Evolutionary conservation across 805 yeast genomes (phyloP).

Genomic region (Starmerella etchellsii): DNA sequence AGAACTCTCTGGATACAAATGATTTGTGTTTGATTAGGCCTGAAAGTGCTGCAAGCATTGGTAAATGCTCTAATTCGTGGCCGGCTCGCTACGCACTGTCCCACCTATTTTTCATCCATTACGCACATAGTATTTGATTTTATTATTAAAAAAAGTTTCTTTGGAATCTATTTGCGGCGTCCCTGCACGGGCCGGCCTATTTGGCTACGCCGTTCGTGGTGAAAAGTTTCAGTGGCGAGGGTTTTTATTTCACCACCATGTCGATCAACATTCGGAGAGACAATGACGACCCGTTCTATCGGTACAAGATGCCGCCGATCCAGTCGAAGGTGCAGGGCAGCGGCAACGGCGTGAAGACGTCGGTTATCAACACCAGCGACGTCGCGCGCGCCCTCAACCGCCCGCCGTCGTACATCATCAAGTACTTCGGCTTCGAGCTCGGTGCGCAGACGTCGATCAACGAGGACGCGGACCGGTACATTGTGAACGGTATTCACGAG

Average conservation of each 20-base stretch:
- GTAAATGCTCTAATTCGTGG: too few relatives aligned
- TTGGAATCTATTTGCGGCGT: too few relatives aligned
- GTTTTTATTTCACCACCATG: conserved; percentile 8
- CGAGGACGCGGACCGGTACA: conserved; percentile 69
- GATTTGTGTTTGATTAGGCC: too few relatives aligned
- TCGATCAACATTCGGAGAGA: conserved; percentile 86
- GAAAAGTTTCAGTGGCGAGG: too few relatives aligned
- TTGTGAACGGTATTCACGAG: conserved; percentile 92
- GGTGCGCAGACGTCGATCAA: conserved; percentile 89
- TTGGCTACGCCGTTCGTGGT: too few relatives aligned
- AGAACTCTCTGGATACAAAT: too few relatives aligned
- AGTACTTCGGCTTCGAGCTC: conserved; percentile 89
- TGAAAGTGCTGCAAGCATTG: too few relatives aligned
- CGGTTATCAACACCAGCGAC: conserved; percentile 76
- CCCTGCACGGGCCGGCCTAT: too few relatives aligned
- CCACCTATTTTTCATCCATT: too few relatives aligned
- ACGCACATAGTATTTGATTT: too few relatives aligned
- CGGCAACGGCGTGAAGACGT: conserved; percentile 98
- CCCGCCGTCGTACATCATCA: conserved; percentile 83
- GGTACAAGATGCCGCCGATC: conserved; percentile 98
- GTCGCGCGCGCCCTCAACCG: conserved; percentile 90
- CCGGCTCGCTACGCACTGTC: too few relatives aligned
- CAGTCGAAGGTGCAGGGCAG: conserved; percentile 96
- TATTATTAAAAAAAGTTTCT: too few relatives aligned
- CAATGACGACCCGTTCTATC: conserved; percentile 95